Evolutionary conservation across 768 basidiomycete genomes (phyloP).

Genomic region (Lactarius indigo): DNA sequence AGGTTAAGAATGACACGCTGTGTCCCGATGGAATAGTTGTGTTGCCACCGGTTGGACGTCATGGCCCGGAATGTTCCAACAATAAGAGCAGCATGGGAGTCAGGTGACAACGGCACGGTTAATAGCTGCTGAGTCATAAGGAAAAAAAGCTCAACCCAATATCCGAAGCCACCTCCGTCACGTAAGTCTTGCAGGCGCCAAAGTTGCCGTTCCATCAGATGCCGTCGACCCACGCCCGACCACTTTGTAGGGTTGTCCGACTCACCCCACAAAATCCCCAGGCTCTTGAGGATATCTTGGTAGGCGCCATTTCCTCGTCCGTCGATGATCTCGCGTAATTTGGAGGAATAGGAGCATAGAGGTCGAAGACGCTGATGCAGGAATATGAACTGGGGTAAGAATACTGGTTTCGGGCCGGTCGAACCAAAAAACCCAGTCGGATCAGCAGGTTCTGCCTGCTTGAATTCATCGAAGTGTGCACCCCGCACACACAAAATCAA

Average conservation of each 20-base stretch:
- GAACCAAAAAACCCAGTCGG: not conserved
- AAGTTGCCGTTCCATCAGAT: not conserved
- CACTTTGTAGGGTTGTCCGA: not conserved
- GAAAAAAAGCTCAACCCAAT: not conserved
- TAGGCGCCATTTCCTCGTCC: too few relatives aligned
- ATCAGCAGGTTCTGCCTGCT: not conserved
- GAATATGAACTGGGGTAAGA: too few relatives aligned
- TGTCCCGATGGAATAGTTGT: not conserved
- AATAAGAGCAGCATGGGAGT: not conserved
- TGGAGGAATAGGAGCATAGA: too few relatives aligned
- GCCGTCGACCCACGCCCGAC: not conserved
- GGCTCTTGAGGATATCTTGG: too few relatives aligned
- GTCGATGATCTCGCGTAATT: too few relatives aligned
- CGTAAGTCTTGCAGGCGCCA: not conserved
- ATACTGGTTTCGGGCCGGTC: too few relatives aligned
- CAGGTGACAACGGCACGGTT: not conserved
- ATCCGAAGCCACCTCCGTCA: not conserved
- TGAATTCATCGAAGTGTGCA: not conserved
- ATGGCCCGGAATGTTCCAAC: not conserved
- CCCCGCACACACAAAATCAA: not conserved
- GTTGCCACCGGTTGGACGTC: not conserved
- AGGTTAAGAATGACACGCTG: slow-evolving; percentile 18
- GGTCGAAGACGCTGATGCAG: too few relatives aligned
- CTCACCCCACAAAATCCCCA: not conserved
- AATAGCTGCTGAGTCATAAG: not conserved